Percentiles rank a stretch among this genome's conserved stretches.
phyloP scores from a whole-genome alignment of 768 basidiomycete genomes.

The Tricholoma terreum region DNA sequence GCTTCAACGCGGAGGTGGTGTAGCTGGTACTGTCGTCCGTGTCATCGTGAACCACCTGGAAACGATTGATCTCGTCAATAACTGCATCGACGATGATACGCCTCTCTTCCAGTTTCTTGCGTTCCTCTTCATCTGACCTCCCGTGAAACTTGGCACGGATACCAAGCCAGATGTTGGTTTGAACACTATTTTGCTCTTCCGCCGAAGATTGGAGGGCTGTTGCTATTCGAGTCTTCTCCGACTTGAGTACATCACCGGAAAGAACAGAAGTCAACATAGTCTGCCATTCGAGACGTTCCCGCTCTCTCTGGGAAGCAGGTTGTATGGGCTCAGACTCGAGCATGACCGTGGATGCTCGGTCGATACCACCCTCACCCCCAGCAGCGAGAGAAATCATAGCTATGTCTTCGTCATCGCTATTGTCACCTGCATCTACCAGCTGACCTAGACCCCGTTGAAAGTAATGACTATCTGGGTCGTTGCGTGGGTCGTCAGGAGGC shows the following conservation, averaged over 20 bases:
- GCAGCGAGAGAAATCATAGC: conserved; percentile 39
- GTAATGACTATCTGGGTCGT: conserved; percentile 83
- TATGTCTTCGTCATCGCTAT: conserved; percentile 74
- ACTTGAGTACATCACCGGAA: conserved; percentile 89
- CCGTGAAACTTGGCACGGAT: conserved; percentile 85
- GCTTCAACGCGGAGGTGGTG: conserved; percentile 49
- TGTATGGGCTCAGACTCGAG: conserved; percentile 63
- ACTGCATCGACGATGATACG: conserved; percentile 77
- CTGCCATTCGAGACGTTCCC: conserved; percentile 92
- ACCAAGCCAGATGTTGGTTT: conserved; percentile 82
- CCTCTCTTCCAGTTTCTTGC: conserved; percentile 76
- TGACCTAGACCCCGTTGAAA: conserved; percentile 69
- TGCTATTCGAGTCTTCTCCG: conserved; percentile 91
- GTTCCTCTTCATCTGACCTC: conserved; percentile 78
- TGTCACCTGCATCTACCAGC: conserved; percentile 64
- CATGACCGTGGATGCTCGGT: conserved; percentile 49
- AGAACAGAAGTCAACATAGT: conserved; percentile 92
- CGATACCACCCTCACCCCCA: conserved; percentile 42
- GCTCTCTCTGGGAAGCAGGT: conserved; percentile 69
- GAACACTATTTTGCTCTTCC: conserved; percentile 66
- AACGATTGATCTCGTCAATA: conserved; percentile 78
- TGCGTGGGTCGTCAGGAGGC: conserved; percentile 65
- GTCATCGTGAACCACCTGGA: conserved; percentile 50
- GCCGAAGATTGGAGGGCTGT: conserved; percentile 67
- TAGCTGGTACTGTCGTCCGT: conserved; percentile 32